Base-by-base conservation (phyloP, 768 basidiomycete species). In the Dioszegia crocea region DNA sequence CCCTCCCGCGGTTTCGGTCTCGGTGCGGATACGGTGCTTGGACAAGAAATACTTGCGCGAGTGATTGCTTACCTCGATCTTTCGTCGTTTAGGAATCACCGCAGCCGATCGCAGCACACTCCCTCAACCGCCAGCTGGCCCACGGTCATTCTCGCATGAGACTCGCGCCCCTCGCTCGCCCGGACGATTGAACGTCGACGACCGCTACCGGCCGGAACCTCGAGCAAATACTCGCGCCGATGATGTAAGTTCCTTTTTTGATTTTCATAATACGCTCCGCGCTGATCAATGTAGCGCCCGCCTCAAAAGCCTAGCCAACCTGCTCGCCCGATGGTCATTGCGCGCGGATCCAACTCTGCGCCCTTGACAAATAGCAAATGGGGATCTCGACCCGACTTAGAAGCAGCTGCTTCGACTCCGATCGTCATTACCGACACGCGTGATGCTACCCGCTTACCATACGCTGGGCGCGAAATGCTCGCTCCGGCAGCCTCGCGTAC, bases 61-160 rank as follows among this genome's bases (percentile, higher is more conserved):
- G 39, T 40, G 26, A 8, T 39, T 39, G 51, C 51, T 52, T 52
- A 52, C 51, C 39, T 52, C 51, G 51, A 4, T 27, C 27, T 52
- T 39, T 48, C 47, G 3, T 12, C 30, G 11, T 39, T 16, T 52
- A 52, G 51, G 36, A 52, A 39, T 4, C 21, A 38, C 29, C 6
- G 14, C 14, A 6, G 8, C 14, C 23, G 26, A 38, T 39, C 33
- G 41, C 40, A 24, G 27, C 17, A 12, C 21, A 16, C 12, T 11
- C 4, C n/a, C 10, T 59, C 39, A 47, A 45, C 27, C 40, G 9
- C 41, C 56, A 12, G 31, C 48, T 8, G 57, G 57, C 12, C 57
- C 48, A 17, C 29, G 51, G 24, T 54, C 44, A 26, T 53, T 14
- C 16, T 36, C 36, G 11, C 12, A 19, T 4, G 24, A 24, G 24